These are phyloP conservation scores for Colletotrichum shisoi DNA, from an alignment of 2,329 filamentous ascomycete genomes.

Conservation along the genomic window DNA sequence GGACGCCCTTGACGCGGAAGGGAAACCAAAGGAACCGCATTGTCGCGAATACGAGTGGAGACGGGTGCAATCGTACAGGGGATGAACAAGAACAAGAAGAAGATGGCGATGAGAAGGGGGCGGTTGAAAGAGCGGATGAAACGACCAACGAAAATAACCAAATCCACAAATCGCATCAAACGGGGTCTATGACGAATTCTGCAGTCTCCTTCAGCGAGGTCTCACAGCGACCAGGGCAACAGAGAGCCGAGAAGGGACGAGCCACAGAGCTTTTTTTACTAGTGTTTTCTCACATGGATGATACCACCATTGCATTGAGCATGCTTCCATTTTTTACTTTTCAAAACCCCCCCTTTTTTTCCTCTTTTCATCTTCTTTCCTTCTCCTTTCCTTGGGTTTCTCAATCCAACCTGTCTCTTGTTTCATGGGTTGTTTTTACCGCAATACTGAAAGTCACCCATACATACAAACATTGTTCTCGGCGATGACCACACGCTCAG, in stretches of 20 bases:
- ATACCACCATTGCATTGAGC: slow-evolving; percentile 54
- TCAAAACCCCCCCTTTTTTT: slow-evolving; percentile 24
- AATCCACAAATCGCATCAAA: slow-evolving; percentile 36
- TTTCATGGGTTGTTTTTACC: slow-evolving; percentile 35
- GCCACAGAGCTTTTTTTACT: slow-evolving; percentile 39
- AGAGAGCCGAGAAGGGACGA: slow-evolving; percentile 35
- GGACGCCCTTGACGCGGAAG: slow-evolving; percentile 10
- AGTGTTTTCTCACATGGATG: slow-evolving; percentile 49
- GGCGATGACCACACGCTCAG: slow-evolving; percentile 19
- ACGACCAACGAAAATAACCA: slow-evolving; percentile 7
- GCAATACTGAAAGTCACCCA: slow-evolving; percentile 32
- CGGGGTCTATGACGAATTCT: slow-evolving; percentile 37
- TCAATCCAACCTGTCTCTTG: slow-evolving; percentile 36
- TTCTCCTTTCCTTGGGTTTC: slow-evolving; percentile 22
- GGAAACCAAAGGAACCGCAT: slow-evolving; percentile 7
- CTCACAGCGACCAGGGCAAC: slow-evolving; percentile 37
- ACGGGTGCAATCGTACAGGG: background rate
- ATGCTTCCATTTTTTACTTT: slow-evolving; percentile 46
- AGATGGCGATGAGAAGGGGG: background rate
- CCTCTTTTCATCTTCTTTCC: slow-evolving; percentile 34
- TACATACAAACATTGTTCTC: slow-evolving; percentile 32
- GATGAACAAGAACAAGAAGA: background rate
- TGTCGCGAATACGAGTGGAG: slow-evolving; percentile 2
- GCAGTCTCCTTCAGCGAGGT: slow-evolving; percentile 35
- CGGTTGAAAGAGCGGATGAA: slow-evolving; percentile 17